A percentile compares a stretch with the other conserved stretches of the same genome.
Conservation (phyloP, 1,139 yeast genomes). For the Magnusiomyces tetraspermus region DNA sequence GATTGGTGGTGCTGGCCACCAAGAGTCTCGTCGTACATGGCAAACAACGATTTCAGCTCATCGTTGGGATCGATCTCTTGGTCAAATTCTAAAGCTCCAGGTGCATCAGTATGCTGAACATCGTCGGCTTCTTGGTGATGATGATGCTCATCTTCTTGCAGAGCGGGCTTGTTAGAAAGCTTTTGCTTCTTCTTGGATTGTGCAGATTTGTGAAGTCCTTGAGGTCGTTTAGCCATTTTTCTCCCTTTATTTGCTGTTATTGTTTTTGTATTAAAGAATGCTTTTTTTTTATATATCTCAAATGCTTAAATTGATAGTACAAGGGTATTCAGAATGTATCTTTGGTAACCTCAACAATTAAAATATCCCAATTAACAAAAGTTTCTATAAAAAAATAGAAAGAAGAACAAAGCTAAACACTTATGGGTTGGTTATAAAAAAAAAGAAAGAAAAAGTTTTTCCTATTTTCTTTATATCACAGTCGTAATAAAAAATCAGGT, state of each 20-base stretch:
- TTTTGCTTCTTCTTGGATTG: constrained; percentile 37
- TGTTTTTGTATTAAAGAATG: too few relatives aligned
- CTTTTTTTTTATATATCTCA: too few relatives aligned
- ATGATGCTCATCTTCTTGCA: too few relatives aligned
- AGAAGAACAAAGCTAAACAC: too few relatives aligned
- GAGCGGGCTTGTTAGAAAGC: constrained; percentile 9
- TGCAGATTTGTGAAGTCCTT: constrained; percentile 67
- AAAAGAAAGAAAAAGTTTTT: neutral
- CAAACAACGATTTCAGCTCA: constrained; percentile 63
- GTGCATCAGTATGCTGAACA: constrained; percentile 24
- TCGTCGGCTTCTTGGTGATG: constrained; percentile 5
- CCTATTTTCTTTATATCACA: neutral
- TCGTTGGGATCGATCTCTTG: constrained; percentile 68
- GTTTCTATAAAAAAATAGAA: too few relatives aligned
- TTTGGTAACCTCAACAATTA: too few relatives aligned
- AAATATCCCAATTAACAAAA: too few relatives aligned
- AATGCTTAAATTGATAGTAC: too few relatives aligned
- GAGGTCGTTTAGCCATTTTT: constrained; percentile 56
- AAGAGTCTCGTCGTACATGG: constrained; percentile 48
- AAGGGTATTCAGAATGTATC: too few relatives aligned
- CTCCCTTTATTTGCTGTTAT: too few relatives aligned
- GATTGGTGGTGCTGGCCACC: constrained; percentile 32
- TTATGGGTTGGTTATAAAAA: neutral
- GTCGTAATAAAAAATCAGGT: constrained; percentile 1
- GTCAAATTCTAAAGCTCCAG: constrained; percentile 59